phyloP scores from a whole-genome alignment of 176 grass and related monocot species.

The Alloteropsis semialata region DNA sequence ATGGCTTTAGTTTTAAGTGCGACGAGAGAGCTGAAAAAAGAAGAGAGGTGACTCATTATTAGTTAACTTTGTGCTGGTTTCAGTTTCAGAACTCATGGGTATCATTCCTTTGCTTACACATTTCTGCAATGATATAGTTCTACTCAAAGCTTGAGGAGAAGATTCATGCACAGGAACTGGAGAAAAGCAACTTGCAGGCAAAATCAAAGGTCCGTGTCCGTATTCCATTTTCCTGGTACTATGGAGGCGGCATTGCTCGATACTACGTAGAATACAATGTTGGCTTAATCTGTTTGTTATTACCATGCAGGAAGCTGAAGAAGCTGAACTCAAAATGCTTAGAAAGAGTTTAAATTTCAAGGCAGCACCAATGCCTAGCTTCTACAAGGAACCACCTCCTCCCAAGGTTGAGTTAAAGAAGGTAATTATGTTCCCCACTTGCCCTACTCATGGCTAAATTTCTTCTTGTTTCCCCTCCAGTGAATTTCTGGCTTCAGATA shows the following conservation, averaged over 20 bases:
- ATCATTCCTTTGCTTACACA: conserved; percentile 31
- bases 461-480: not conserved
- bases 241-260: not conserved
- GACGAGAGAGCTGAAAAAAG: conserved; percentile 69
- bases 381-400: conserved; percentile 64
- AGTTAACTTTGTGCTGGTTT: conserved; percentile 4
- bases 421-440: conserved; percentile 46
- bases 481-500: not conserved
- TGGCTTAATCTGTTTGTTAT: conserved; percentile 17
- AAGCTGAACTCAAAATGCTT: conserved; percentile 55
- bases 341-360: conserved; percentile 66
- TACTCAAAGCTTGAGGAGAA: conserved; percentile 71
- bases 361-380: conserved; percentile 60
- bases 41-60: conserved; percentile 47
- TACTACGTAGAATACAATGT: no score
- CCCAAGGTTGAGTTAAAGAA: conserved; percentile 67
- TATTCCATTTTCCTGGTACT: conserved; percentile 13
- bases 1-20: conserved; percentile 71
- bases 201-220: conserved; percentile 55
- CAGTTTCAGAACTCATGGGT: not conserved
- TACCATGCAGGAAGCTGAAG: conserved; percentile 52
- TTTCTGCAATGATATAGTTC: conserved; percentile 40
- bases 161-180: conserved; percentile 61
- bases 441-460: not conserved
- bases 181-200: conserved; percentile 50